Evolutionary conservation across 495 filamentous ascomycete genomes (phyloP).

Genomic region (Mytilinidion resinicola): DNA sequence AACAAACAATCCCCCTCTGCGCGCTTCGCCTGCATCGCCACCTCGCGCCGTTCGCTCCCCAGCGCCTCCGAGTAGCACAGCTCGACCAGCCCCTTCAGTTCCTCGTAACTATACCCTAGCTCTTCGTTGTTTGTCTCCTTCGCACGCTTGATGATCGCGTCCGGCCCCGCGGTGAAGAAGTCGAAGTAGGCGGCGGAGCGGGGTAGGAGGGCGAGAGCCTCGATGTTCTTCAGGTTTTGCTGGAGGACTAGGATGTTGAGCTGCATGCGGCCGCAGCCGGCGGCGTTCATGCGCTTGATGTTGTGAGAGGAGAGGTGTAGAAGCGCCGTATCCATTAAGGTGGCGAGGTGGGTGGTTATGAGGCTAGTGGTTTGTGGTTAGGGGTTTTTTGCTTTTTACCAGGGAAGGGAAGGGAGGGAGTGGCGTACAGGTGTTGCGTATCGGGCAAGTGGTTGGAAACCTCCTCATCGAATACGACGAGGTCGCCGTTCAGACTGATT

Average conservation of each 20-base stretch:
- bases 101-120: constrained; percentile 64
- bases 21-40: constrained; percentile 64
- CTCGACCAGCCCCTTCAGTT: constrained; percentile 76
- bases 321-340: constrained; percentile 64
- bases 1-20: constrained; percentile 68
- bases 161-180: constrained; percentile 71
- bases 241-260: constrained; percentile 90
- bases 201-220: constrained; percentile 50
- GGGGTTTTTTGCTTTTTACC: background rate
- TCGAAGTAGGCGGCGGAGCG: constrained; percentile 71
- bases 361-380: constrained; percentile 42
- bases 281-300: constrained; percentile 64
- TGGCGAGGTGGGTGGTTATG: constrained; percentile 63
- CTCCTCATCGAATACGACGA: constrained; percentile 79
- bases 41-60: constrained; percentile 63
- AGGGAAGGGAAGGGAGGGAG: background rate
- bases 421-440: constrained; percentile 39
- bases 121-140: constrained; percentile 28
- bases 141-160: constrained; percentile 44
- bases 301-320: constrained; percentile 51
- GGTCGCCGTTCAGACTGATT: constrained; percentile 67
- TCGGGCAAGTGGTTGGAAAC: constrained; percentile 60
- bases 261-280: constrained; percentile 74
- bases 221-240: constrained; percentile 91
- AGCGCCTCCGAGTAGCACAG: constrained; percentile 79